Percentiles rank a stretch among this genome's conserved stretches.
phyloP scores from a whole-genome alignment of 768 basidiomycete genomes.

The Psilocybe cubensis region DNA sequence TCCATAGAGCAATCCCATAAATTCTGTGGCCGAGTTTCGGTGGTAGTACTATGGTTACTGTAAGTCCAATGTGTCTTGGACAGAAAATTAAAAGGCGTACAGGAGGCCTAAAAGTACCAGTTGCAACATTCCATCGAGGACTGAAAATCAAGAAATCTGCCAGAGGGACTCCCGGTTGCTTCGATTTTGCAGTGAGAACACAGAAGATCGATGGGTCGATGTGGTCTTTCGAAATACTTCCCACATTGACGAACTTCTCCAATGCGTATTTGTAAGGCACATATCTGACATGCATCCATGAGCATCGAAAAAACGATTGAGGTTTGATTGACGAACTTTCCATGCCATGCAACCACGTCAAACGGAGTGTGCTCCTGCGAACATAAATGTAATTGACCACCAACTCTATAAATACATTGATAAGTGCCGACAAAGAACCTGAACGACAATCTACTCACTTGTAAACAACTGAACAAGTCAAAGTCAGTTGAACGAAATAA shows the following conservation, averaged over 20 bases:
- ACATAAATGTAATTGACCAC: conserved; percentile 56
- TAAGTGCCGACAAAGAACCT: not conserved
- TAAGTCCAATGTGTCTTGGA: not conserved
- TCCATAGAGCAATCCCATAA: conserved; percentile 70
- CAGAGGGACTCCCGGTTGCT: conserved; percentile 58
- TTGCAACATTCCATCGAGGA: conserved; percentile 66
- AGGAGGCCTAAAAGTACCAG: conserved; percentile 61
- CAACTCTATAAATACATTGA: conserved; percentile 40
- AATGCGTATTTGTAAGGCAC: conserved; percentile 70
- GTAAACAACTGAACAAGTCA: conserved; percentile 44
- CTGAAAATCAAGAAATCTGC: conserved; percentile 70
- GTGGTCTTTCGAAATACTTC: conserved; percentile 69
- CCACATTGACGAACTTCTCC: conserved; percentile 66
- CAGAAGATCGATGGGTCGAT: conserved; percentile 74
- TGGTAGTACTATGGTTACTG: conserved; percentile 55
- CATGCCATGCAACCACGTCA: conserved; percentile 74
- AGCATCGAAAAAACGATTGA: not conserved
- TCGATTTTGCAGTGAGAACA: conserved; percentile 68
- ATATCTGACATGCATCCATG: conserved; percentile 40
- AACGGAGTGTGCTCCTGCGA: conserved; percentile 69
- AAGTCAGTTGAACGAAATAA: not conserved
- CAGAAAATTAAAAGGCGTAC: conserved; percentile 29
- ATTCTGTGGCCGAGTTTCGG: conserved; percentile 63
- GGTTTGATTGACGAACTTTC: conserved; percentile 49
- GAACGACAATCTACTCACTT: conserved; percentile 34